phyloP scores from a whole-genome alignment of 2,329 filamentous ascomycete genomes.

The Fusarium papillatum region DNA sequence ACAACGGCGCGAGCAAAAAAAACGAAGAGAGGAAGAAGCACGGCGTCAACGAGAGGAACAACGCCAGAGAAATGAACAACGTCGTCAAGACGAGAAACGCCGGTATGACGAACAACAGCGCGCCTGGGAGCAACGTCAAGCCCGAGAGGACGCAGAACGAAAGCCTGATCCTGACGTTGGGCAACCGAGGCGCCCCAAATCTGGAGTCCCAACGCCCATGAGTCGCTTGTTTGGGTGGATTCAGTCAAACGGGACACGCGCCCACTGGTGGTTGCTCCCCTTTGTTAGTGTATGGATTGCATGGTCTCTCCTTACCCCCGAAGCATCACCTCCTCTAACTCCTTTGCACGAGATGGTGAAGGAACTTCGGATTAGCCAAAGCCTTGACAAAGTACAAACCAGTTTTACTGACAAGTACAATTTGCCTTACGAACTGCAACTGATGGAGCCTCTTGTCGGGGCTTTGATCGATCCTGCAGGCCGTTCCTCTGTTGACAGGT shows the following conservation, averaged over 20 bases:
- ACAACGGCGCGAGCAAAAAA: background rate
- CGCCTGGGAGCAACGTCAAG: background rate
- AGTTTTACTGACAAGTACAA: background rate
- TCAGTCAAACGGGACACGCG: background rate
- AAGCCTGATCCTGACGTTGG: background rate
- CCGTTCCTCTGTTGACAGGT: background rate
- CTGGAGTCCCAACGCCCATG: background rate
- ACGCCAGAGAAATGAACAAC: background rate
- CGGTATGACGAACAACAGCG: background rate
- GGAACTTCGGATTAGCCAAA: background rate
- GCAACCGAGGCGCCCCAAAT: background rate
- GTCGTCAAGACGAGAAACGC: background rate
- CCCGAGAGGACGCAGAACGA: background rate
- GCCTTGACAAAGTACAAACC: background rate
- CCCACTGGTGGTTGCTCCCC: background rate
- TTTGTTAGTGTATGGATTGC: background rate
- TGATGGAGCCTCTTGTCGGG: background rate
- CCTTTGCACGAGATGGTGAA: background rate
- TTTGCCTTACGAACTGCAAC: background rate
- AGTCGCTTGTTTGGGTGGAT: background rate
- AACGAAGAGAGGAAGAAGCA: background rate
- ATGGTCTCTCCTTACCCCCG: background rate
- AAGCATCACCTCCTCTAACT: background rate
- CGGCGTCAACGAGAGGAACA: background rate
- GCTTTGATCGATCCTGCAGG: background rate